phyloP scores from a whole-genome alignment of 441 rosid genomes.

The Bruguiera hainesii region DNA sequence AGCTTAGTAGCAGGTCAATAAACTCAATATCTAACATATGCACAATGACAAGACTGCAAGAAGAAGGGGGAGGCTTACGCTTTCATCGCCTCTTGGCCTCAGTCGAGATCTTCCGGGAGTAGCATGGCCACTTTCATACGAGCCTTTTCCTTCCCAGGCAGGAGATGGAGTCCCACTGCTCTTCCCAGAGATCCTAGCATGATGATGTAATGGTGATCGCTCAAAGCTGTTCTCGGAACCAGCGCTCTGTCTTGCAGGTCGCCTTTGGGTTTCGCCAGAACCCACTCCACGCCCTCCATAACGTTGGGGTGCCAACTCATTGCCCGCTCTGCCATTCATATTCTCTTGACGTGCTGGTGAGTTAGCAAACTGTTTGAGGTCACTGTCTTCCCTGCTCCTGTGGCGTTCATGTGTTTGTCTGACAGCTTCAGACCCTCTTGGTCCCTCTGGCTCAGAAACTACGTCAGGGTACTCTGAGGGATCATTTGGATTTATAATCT shows the following conservation, averaged over 20 bases:
- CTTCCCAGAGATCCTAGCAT: constrained; percentile 39
- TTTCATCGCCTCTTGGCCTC: constrained; percentile 55
- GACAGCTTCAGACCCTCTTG: constrained; percentile 31
- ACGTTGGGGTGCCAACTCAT: constrained; percentile 39
- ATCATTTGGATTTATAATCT: constrained; percentile 64
- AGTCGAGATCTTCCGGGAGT: constrained; percentile 54
- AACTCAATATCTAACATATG: neutral
- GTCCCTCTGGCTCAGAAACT: constrained; percentile 31
- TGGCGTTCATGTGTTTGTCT: constrained; percentile 28
- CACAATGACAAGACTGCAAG: neutral
- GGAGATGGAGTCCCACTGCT: constrained; percentile 41
- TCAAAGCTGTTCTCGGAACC: constrained; percentile 67
- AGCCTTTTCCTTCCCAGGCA: constrained; percentile 52
- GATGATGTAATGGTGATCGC: constrained; percentile 64
- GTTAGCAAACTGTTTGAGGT: constrained; percentile 26
- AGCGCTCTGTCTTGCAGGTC: constrained; percentile 36
- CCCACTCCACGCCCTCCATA: constrained; percentile 44
- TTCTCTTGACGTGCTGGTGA: constrained; percentile 46
- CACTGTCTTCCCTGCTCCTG: constrained; percentile 45
- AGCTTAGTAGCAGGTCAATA: neutral
- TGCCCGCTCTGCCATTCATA: constrained; percentile 26
- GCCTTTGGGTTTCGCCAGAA: constrained; percentile 41
- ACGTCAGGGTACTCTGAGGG: constrained; percentile 54
- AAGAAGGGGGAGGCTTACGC: constrained; percentile 38
- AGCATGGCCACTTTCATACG: constrained; percentile 48